Evolutionary conservation across 805 yeast genomes (phyloP).

Genomic region (Candida tallmaniae): DNA sequence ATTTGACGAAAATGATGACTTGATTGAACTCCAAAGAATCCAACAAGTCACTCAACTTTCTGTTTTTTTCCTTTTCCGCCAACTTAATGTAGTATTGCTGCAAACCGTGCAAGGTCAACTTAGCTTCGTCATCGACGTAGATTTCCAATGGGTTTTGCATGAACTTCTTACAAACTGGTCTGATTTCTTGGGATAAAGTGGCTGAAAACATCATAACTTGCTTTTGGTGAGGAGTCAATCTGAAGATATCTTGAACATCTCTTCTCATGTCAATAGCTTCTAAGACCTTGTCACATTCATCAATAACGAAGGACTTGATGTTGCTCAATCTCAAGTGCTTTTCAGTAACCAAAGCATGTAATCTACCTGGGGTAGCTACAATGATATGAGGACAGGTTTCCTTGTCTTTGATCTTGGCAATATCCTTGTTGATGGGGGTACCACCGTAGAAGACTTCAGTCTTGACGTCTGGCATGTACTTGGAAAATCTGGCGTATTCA

Average conservation of each 20-base stretch:
- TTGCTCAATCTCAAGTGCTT: constrained; percentile 81
- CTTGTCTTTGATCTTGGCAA: constrained; percentile 82
- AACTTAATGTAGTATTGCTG: constrained; percentile 94
- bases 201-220: constrained; percentile 99
- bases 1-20: constrained; percentile 92
- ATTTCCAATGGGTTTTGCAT: constrained; percentile 97
- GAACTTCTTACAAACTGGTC: constrained; percentile 96
- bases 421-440: constrained; percentile 77
- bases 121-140: constrained; percentile 96
- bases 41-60: constrained; percentile 84
- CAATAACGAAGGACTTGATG: constrained; percentile 91
- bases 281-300: constrained; percentile 97
- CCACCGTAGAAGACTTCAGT: constrained; percentile 98
- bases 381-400: constrained; percentile 95
- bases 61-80: constrained; percentile 87
- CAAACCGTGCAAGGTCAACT: constrained; percentile 94
- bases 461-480: constrained; percentile 96
- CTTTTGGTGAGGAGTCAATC: constrained; percentile 96
- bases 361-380: constrained; percentile 98
- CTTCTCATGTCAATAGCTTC: constrained; percentile 93
- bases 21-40: constrained; percentile 96
- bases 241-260: constrained; percentile 96
- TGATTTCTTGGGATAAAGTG: constrained; percentile 87
- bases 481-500: constrained; percentile 95
- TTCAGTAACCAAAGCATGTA: constrained; percentile 89